Evolutionary conservation across 2,329 filamentous ascomycete genomes (phyloP).

Genomic region (Trichothecium sympodiale): DNA sequence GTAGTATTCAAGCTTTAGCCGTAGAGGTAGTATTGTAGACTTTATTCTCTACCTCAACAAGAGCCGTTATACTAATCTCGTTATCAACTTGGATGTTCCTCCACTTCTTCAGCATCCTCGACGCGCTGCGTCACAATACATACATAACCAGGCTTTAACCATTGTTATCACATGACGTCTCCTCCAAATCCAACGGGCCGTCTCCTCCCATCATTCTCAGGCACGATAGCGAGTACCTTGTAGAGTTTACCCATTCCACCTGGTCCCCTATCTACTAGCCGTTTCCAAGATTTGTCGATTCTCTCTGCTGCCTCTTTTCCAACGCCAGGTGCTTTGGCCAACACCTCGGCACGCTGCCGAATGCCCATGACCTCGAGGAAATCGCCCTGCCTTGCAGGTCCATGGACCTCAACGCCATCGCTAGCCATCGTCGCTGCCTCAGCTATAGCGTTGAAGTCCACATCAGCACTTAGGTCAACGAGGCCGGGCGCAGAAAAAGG

Average conservation of each 20-base stretch:
- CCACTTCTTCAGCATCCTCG: too few relatives aligned
- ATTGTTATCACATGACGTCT: slow-evolving; percentile 28
- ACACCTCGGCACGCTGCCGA: slow-evolving; percentile 58
- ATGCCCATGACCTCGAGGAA: slow-evolving; percentile 81
- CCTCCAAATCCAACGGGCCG: slow-evolving; percentile 90
- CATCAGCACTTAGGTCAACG: slow-evolving; percentile 84
- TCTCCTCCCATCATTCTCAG: slow-evolving; percentile 62
- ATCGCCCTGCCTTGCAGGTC: slow-evolving; percentile 73
- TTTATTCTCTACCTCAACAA: too few relatives aligned
- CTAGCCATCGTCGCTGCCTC: slow-evolving; percentile 69
- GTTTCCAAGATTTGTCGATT: slow-evolving; percentile 64
- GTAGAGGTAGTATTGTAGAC: too few relatives aligned
- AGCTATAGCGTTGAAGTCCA: slow-evolving; percentile 81
- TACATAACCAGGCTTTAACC: too few relatives aligned
- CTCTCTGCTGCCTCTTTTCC: slow-evolving; percentile 40
- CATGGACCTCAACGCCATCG: slow-evolving; percentile 79
- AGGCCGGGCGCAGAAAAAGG: slow-evolving; percentile 71
- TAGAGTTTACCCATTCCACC: slow-evolving; percentile 92
- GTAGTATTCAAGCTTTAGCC: too few relatives aligned
- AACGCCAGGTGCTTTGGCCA: slow-evolving; percentile 38
- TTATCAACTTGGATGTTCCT: too few relatives aligned
- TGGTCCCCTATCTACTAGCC: slow-evolving; percentile 72
- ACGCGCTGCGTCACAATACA: too few relatives aligned
- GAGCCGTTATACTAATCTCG: too few relatives aligned
- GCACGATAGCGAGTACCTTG: slow-evolving; percentile 84